Base-by-base conservation (phyloP, 2,329 filamentous ascomycete genomes). In the Cordyceps tenuipes region DNA sequence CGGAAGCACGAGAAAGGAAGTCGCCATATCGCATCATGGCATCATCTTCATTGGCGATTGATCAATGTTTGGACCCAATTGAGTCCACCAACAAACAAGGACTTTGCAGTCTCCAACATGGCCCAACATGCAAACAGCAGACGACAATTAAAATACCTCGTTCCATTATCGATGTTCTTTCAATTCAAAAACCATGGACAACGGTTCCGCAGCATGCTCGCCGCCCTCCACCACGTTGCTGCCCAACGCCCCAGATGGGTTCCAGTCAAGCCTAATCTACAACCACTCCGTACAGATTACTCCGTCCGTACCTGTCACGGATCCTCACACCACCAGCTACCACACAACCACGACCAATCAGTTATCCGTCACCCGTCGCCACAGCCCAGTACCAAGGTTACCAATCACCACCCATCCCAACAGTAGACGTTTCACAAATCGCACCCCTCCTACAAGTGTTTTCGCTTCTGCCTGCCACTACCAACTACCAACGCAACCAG, bases 341-440 rank as follows among this genome's bases (percentile, higher is more conserved):
- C 48, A 10, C 47, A 19, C 47, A n/a, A 50, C 31, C 47, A 50
- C 48, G 29, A 36, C 29, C 48, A 51, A 51, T 51, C 48, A 51
- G 23, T 23, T 23, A 23, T 23, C 23, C 23, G 23, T 17, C 48
- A 31, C 3, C 44, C 10, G 19, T 46, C 43, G 13, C 44, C 44
- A 47, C 43, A 47, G 12, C 21, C 26, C 8, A 47, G 10, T 7
- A n/a, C 2, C 2, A 47, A 26, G 8, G 21, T 47, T 23, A 43
- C 51, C 23, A 41, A 44, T 53, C 36, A 26, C 15, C 36, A 29
- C 23, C 36, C 23, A 10, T 52, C 50, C 34, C 50, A 52, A 41
- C 50, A 26, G 17, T 55, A 21, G 21, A 29, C 52, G 52, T 55
- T 55, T 55, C 52, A 55, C 23, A 55, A 44, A 31, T 46, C 52